These are phyloP conservation scores for Taphrina deformans DNA, from an alignment of 1,139 yeast species.

Conservation along the genomic window DNA sequence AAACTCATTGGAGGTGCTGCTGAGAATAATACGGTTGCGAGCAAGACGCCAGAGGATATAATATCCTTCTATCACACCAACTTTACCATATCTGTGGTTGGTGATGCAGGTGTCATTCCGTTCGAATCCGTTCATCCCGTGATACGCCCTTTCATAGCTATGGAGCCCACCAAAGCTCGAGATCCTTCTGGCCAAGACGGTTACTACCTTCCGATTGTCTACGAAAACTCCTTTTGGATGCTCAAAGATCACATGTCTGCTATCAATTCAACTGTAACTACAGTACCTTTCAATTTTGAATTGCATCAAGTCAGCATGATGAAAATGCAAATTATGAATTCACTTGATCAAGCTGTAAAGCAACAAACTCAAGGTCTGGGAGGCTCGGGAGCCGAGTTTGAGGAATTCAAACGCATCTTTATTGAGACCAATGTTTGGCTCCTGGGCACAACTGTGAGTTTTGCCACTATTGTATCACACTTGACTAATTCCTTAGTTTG, in stretches of 20 bases:
- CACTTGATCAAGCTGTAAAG: slow-evolving; percentile 44
- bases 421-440: slow-evolving; percentile 48
- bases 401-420: slow-evolving; percentile 46
- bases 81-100: slow-evolving; percentile 43
- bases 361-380: slow-evolving; percentile 42
- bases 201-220: slow-evolving; percentile 44
- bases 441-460: slow-evolving; percentile 43
- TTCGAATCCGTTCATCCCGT: slow-evolving; percentile 40
- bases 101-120: slow-evolving; percentile 32
- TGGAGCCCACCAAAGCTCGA: slow-evolving; percentile 43
- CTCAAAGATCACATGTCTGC: slow-evolving; percentile 46
- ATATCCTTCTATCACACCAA: slow-evolving; percentile 49
- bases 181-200: slow-evolving; percentile 43
- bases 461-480: not conserved
- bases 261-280: slow-evolving; percentile 42
- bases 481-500: slow-evolving; percentile 31
- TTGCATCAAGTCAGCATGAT: slow-evolving; percentile 43
- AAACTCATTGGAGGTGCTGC: slow-evolving; percentile 39
- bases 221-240: slow-evolving; percentile 49
- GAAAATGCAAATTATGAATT: slow-evolving; percentile 45
- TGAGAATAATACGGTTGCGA: slow-evolving; percentile 15
- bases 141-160: slow-evolving; percentile 40
- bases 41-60: slow-evolving; percentile 34
- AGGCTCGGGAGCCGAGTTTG: slow-evolving; percentile 45
- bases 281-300: slow-evolving; percentile 44